phyloP scores from a whole-genome alignment of 2,329 filamentous ascomycete genomes.

The Bipolaris cookei region DNA sequence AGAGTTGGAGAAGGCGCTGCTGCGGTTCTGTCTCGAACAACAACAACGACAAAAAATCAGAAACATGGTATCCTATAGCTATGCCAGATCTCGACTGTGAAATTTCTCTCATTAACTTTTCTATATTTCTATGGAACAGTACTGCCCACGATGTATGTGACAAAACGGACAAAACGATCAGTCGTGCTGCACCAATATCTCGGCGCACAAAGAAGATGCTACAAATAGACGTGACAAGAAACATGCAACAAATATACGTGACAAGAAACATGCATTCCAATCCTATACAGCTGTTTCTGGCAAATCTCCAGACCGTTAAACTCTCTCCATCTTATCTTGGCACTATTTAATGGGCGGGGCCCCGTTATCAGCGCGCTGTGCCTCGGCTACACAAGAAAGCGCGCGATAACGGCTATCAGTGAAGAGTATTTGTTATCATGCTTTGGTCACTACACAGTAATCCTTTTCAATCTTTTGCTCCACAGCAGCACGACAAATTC shows the following conservation, averaged over 20 bases:
- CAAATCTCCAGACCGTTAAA: neutral
- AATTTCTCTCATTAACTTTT: no score
- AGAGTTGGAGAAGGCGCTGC: neutral
- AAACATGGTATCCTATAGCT: neutral
- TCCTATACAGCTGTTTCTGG: no score
- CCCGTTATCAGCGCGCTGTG: neutral
- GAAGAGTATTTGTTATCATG: neutral
- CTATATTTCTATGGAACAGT: no score
- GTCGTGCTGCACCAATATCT: no score
- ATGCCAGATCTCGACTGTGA: no score
- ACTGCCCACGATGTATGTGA: no score
- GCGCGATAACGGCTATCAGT: neutral
- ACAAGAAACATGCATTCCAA: no score
- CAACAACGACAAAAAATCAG: neutral
- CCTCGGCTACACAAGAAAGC: neutral
- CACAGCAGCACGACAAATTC: neutral
- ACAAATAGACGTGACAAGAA: no score
- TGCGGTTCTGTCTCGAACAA: slow-evolving; percentile 11
- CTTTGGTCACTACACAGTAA: neutral
- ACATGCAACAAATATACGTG: no score
- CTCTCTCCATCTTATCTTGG: neutral
- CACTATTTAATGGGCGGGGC: neutral
- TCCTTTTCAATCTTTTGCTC: neutral
- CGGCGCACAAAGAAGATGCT: no score
- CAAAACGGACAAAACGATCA: no score